phyloP scores from a whole-genome alignment of 805 yeast species.

The Jamesozyma gamospora region DNA sequence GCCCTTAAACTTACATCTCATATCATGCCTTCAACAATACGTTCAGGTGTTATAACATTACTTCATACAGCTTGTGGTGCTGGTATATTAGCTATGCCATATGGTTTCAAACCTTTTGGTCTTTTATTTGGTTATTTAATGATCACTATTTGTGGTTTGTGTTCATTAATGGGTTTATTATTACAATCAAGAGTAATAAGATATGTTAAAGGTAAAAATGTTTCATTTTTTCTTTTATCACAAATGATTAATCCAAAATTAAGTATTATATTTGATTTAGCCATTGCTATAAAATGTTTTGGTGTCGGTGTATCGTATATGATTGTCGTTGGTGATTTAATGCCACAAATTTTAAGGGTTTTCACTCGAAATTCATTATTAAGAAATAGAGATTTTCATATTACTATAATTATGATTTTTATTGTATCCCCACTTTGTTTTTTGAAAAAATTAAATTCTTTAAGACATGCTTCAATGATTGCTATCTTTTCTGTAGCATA shows the following conservation, averaged over 20 bases:
- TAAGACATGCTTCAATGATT: conserved; percentile 74
- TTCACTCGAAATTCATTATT: conserved; percentile 29
- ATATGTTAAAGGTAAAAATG: conserved; percentile 43
- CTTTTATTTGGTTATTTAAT: conserved; percentile 18
- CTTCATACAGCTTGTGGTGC: conserved; percentile 39
- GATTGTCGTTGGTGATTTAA: conserved; percentile 60
- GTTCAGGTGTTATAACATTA: conserved; percentile 27
- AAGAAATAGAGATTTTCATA: conserved; percentile 47
- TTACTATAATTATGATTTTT: conserved; percentile 42
- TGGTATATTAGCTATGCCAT: conserved; percentile 68
- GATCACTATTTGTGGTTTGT: conserved; percentile 21
- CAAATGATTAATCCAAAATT: conserved; percentile 52
- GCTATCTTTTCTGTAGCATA: conserved; percentile 77
- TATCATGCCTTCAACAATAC: conserved; percentile 19
- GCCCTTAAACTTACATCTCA: too few relatives aligned
- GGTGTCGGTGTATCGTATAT: conserved; percentile 62
- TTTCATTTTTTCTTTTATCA: conserved; percentile 55
- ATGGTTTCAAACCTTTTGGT: conserved; percentile 41
- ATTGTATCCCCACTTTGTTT: conserved; percentile 50
- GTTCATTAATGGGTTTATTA: conserved; percentile 40
- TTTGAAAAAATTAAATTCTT: conserved; percentile 65
- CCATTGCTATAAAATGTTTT: conserved; percentile 61
- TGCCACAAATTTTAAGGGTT: conserved; percentile 43
- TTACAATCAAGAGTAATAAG: conserved; percentile 49
- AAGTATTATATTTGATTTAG: conserved; percentile 53